A percentile compares a stretch with the other conserved stretches of the same genome.
Evolutionary conservation across 805 yeast species (phyloP).

Genomic region (Hanseniaspora lindneri): DNA sequence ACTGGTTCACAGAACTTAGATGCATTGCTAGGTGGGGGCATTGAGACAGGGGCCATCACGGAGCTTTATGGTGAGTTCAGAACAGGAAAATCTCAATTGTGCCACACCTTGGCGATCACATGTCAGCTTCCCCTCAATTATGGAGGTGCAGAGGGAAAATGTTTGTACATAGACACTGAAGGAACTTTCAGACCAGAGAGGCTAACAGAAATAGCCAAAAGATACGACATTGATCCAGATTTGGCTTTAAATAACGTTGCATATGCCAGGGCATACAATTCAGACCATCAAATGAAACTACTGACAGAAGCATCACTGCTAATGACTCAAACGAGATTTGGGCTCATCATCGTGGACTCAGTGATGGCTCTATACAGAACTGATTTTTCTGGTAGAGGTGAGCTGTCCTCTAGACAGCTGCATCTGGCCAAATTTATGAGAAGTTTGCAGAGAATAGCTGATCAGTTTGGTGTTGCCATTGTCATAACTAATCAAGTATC

Average conservation of each 20-base stretch:
- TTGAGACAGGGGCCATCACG: constrained; percentile 93
- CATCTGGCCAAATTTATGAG: constrained; percentile 91
- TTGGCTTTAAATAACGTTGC: constrained; percentile 96
- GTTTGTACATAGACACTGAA: constrained; percentile 90
- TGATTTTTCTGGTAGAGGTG: constrained; percentile 91
- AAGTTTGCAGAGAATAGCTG: constrained; percentile 82
- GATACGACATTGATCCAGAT: constrained; percentile 84
- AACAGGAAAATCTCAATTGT: constrained; percentile 93
- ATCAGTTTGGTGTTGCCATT: constrained; percentile 95
- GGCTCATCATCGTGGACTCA: constrained; percentile 86
- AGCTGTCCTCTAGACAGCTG: constrained; percentile 83
- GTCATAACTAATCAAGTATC: constrained; percentile 93
- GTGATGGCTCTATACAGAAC: constrained; percentile 94
- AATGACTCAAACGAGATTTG: constrained; percentile 92
- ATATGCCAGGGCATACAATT: constrained; percentile 92
- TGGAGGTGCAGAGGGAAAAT: constrained; percentile 98
- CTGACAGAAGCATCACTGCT: constrained; percentile 82
- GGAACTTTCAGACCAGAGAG: constrained; percentile 93
- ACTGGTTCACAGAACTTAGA: constrained; percentile 93
- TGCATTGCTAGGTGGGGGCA: constrained; percentile 87
- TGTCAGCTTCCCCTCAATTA: constrained; percentile 91
- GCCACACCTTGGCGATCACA: constrained; percentile 93
- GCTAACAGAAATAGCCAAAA: constrained; percentile 73
- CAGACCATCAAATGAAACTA: constrained; percentile 85
- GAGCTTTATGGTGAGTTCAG: constrained; percentile 95